A percentile compares a stretch with the other conserved stretches of the same genome.
phyloP scores from a whole-genome alignment of 768 basidiomycete species.

The Podaxis sp. region DNA sequence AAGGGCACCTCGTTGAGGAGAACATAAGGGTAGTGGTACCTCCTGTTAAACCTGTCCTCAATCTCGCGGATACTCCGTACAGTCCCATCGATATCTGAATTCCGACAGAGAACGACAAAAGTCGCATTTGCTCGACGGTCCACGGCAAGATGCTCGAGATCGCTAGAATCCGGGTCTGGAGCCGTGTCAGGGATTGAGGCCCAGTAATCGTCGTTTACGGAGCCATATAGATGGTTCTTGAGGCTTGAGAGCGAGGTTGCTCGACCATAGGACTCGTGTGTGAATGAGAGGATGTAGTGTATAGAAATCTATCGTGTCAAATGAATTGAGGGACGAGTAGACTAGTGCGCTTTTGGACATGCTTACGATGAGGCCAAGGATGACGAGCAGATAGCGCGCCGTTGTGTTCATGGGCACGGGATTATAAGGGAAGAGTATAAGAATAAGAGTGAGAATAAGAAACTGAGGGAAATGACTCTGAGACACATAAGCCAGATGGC shows the following conservation, averaged over 20 bases:
- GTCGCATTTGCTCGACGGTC: conserved; percentile 38
- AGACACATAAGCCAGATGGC: neutral
- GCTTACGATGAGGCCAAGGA: conserved; percentile 33
- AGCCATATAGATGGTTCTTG: conserved; percentile 22
- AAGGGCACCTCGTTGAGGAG: conserved; percentile 85
- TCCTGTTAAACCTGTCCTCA: conserved; percentile 82
- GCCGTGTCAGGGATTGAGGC: neutral
- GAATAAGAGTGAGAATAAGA: neutral
- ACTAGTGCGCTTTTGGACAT: neutral
- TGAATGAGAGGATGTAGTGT: conserved; percentile 52
- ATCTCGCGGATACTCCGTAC: conserved; percentile 70
- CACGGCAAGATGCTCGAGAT: conserved; percentile 14
- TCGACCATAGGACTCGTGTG: conserved; percentile 49
- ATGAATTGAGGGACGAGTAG: neutral
- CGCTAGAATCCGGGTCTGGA: neutral
- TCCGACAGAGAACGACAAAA: conserved; percentile 60
- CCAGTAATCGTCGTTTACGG: neutral
- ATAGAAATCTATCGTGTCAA: conserved; percentile 23
- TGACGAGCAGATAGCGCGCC: conserved; percentile 33
- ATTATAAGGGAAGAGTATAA: neutral
- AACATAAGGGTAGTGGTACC: conserved; percentile 79
- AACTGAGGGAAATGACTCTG: neutral
- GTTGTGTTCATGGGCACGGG: conserved; percentile 29
- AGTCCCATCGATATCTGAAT: conserved; percentile 61
- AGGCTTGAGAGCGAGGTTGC: conserved; percentile 43